A percentile compares a stretch with the other conserved stretches of the same genome.
Conservation (phyloP, 179 eudicot species). For the Patellifolia procumbens region DNA sequence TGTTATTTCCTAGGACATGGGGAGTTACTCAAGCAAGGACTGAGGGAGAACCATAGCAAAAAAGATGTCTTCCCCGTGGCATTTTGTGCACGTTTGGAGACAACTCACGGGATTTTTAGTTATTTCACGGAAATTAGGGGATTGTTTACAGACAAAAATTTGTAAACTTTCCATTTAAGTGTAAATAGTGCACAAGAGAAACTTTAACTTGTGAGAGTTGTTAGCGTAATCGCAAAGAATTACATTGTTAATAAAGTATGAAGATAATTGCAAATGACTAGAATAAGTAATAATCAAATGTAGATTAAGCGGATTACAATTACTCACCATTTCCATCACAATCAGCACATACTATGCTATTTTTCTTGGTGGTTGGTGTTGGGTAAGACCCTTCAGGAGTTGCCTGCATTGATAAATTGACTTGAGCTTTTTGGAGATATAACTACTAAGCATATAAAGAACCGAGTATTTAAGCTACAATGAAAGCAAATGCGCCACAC, state of each 20-base stretch:
- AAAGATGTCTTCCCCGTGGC: too few species aligned
- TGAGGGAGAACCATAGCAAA: too few species aligned
- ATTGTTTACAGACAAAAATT: too few species aligned
- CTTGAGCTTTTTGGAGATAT: background rate
- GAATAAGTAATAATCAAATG: background rate
- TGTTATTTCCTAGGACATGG: too few species aligned
- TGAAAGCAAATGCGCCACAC: background rate
- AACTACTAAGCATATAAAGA: background rate
- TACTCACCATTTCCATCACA: conserved; percentile 76
- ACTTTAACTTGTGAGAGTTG: too few species aligned
- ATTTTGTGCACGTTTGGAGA: too few species aligned
- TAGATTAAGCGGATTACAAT: background rate
- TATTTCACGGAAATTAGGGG: too few species aligned
- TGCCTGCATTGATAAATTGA: conserved; percentile 40
- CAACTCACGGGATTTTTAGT: too few species aligned
- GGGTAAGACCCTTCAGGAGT: conserved; percentile 9
- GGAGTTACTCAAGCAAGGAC: too few species aligned
- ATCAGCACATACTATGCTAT: conserved; percentile 51
- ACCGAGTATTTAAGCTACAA: background rate
- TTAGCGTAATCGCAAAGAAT: background rate
- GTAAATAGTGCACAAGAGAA: too few species aligned
- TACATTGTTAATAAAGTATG: background rate
- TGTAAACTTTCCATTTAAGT: too few species aligned
- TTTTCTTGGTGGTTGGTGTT: conserved; percentile 34
- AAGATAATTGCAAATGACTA: background rate